Base-by-base conservation (phyloP, 2,329 filamentous ascomycete species). In the Capronia americana region DNA sequence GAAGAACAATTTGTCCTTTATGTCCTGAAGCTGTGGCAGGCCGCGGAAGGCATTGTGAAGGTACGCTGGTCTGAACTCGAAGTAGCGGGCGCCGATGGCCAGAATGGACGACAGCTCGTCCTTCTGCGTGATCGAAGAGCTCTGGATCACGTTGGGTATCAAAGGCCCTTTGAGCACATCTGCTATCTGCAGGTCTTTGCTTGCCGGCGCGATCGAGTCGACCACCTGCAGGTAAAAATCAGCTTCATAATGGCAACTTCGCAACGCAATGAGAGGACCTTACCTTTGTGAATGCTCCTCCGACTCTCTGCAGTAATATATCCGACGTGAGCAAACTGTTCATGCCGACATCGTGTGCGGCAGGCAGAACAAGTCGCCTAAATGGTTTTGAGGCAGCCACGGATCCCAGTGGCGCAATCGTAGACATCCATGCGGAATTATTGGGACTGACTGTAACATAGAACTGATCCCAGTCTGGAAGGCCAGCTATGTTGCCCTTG, bases 61-160 rank as follows among this genome's bases (percentile, higher is more conserved):
- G 48, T 53, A 53, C 4, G 48, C 48, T 12, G 48, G 48, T 24
- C 48, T 12, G 23, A 53, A 53, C 26, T 53, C 48, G 23, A 53
- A 53, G 20, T 53, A 53, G 48, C 48, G 48, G n/a, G 23, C 48
- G 1, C 48, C 48, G 23, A 53, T 53, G 48, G 20, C 20, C 11
- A 53, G 48, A 14, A 53, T 53, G 20, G 48, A 24, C 23, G 20
- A 26, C 26, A 53, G 6, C 14, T 53, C 48, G 48, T 53, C 48
- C 23, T 53, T 53, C 12, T 53, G 48, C 23, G 48, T 53, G 48
- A 53, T 53, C 23, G 48, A 53, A 24, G 48, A 53, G 48, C 48
- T 53, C 26, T 53, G 48, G 20, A 53, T 53, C 48, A 53, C 48
- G 26, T 53, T 53, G 48, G 48, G 48, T 12, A 53, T 26, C 48